A percentile compares a stretch with the other conserved stretches of the same genome.
phyloP scores from a whole-genome alignment of 192 early-diverging fungal species.

The Coemansia sp. region DNA sequence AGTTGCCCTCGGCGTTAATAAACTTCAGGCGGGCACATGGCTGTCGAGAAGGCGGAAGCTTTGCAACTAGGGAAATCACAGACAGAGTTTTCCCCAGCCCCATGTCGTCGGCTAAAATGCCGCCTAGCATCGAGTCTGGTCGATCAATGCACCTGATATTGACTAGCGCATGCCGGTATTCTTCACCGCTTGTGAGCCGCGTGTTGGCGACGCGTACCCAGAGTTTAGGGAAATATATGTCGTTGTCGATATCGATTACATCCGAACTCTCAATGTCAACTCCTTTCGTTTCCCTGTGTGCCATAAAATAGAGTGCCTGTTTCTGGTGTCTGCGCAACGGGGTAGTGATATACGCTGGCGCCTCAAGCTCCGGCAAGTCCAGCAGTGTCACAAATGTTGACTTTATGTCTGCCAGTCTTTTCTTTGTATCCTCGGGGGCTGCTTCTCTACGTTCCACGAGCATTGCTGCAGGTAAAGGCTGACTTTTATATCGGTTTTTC shows the following conservation, averaged over 20 bases:
- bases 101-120: constrained; percentile 53
- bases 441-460: constrained; percentile 11
- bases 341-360: constrained; percentile 55
- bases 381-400: constrained; percentile 53
- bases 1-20: background rate
- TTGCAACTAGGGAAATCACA: constrained; percentile 30
- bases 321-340: constrained; percentile 77
- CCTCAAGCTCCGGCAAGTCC: constrained; percentile 43
- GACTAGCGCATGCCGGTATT: constrained; percentile 35
- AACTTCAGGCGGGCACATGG: constrained; percentile 45
- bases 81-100: constrained; percentile 54
- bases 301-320: constrained; percentile 80
- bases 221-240: constrained; percentile 33
- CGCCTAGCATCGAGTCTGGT: constrained; percentile 40
- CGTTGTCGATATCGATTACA: constrained; percentile 2
- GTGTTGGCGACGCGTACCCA: constrained; percentile 17
- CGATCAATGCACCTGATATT: constrained; percentile 28
- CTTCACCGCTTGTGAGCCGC: background rate
- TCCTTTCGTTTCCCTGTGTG: constrained; percentile 68
- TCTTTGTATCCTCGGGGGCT: constrained; percentile 29
- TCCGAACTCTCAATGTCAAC: constrained; percentile 52
- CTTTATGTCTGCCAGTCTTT: constrained; percentile 43
- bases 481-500: constrained; percentile 9
- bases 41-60: constrained; percentile 10
- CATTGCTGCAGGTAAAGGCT: constrained; percentile 29